A percentile compares a stretch with the other conserved stretches of the same genome.
Evolutionary conservation across 495 filamentous ascomycete genomes (phyloP).

Genomic region (Daldinia vernicosa): DNA sequence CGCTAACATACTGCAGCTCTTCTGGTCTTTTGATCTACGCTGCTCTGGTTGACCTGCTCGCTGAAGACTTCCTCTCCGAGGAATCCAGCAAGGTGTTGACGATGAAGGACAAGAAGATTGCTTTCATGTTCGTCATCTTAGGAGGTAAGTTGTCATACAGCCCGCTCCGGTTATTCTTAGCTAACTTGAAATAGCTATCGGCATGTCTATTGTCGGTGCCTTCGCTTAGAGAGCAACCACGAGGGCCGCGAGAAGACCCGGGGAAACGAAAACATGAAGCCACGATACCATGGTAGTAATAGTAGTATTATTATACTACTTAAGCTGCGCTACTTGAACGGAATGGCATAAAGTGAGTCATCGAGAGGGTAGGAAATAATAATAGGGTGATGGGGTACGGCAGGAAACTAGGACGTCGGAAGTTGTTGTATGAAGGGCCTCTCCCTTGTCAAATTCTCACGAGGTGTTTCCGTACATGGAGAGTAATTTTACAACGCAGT

Average conservation of each 20-base stretch:
- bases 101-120: conserved; percentile 53
- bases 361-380: conserved; percentile 14
- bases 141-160: conserved; percentile 49
- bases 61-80: conserved; percentile 71
- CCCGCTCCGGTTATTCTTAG: not conserved
- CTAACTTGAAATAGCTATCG: conserved; percentile 44
- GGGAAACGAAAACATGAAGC: conserved; percentile 11
- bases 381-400: conserved; percentile 20
- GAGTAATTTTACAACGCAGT: conserved; percentile 41
- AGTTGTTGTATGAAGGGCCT: conserved; percentile 16
- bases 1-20: conserved; percentile 48
- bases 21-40: conserved; percentile 70
- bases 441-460: conserved; percentile 28
- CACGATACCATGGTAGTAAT: conserved; percentile 16
- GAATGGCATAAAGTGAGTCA: not conserved
- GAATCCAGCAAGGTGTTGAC: conserved; percentile 56
- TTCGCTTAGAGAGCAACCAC: conserved; percentile 48
- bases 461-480: conserved; percentile 28
- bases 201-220: conserved; percentile 73
- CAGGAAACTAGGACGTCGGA: conserved; percentile 11
- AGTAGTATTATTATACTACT: conserved; percentile 5
- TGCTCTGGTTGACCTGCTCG: conserved; percentile 68
- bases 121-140: conserved; percentile 54
- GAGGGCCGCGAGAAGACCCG: conserved; percentile 10
- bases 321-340: conserved; percentile 15